Conservation (phyloP, 2,329 filamentous ascomycete genomes). For the Didymella segeticola region DNA sequence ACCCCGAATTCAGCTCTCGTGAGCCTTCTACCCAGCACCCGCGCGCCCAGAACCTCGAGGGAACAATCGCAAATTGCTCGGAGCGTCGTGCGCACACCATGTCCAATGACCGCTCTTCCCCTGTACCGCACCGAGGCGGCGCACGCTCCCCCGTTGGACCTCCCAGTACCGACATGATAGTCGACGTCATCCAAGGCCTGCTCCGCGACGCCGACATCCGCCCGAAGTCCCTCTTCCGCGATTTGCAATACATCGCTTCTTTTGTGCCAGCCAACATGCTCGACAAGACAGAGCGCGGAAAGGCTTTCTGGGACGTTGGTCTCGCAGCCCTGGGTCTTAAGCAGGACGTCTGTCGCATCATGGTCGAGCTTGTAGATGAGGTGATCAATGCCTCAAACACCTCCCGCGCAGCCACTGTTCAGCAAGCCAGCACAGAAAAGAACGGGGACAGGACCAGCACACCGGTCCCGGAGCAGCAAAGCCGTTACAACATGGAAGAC, state of each 20-base stretch:
- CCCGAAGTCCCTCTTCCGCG: conserved; percentile 57
- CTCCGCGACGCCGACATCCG: conserved; percentile 55
- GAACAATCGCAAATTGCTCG: conserved; percentile 73
- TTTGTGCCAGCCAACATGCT: conserved; percentile 65
- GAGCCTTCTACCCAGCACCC: conserved; percentile 51
- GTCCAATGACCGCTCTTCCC: conserved; percentile 48
- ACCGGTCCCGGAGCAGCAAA: conserved; percentile 50
- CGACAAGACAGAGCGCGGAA: conserved; percentile 66
- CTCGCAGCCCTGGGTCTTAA: conserved; percentile 89
- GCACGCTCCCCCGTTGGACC: conserved; percentile 47
- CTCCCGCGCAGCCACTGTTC: conserved; percentile 57
- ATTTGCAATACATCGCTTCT: conserved; percentile 64
- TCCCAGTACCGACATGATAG: conserved; percentile 53
- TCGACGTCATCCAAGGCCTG: conserved; percentile 52
- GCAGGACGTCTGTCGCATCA: conserved; percentile 83
- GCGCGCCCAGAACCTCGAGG: conserved; percentile 62
- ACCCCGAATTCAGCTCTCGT: conserved; percentile 54
- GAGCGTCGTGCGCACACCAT: conserved; percentile 70
- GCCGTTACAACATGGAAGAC: conserved; percentile 76
- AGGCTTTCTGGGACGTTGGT: conserved; percentile 89
- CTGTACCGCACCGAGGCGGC: conserved; percentile 43
- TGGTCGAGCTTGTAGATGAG: conserved; percentile 76
- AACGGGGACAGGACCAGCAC: conserved; percentile 16
- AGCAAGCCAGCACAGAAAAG: conserved; percentile 37
- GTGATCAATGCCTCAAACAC: conserved; percentile 71